Evolutionary conservation across 2,329 filamentous ascomycete genomes (phyloP).

Genomic region (Ceratocystis colombiana): DNA sequence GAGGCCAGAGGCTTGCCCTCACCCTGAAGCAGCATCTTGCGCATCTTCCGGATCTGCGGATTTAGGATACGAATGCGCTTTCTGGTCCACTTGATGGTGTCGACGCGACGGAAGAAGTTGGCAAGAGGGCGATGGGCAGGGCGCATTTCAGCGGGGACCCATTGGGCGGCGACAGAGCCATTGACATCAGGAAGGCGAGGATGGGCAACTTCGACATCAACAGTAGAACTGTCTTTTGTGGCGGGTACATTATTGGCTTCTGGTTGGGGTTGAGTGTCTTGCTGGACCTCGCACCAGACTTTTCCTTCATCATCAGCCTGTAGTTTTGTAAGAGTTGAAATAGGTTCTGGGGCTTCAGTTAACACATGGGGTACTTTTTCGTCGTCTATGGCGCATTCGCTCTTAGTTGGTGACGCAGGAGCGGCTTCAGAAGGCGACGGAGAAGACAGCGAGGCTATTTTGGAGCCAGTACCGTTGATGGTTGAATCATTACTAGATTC

Average conservation of each 20-base stretch:
- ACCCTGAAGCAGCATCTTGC: conserved; percentile 52
- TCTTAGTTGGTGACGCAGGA: background rate
- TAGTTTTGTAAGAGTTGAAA: conserved; percentile 18
- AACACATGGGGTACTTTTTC: conserved; percentile 5
- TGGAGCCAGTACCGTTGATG: conserved; percentile 36
- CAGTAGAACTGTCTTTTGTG: background rate
- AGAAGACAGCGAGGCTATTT: background rate
- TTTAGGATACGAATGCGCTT: conserved; percentile 37
- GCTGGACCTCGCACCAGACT: background rate
- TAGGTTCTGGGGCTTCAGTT: background rate
- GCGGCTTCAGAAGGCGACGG: background rate
- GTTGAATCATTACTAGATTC: conserved; percentile 49
- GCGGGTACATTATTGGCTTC: conserved; percentile 39
- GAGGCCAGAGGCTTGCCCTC: conserved; percentile 56
- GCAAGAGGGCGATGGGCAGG: conserved; percentile 61
- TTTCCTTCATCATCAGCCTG: background rate
- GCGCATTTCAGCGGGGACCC: conserved; percentile 61
- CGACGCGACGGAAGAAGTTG: conserved; percentile 75
- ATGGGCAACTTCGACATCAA: conserved; percentile 29
- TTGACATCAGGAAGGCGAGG: conserved; percentile 35
- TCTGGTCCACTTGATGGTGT: conserved; percentile 86
- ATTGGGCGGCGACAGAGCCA: conserved; percentile 56
- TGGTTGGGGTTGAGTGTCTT: background rate
- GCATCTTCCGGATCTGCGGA: conserved; percentile 50
- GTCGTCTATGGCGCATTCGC: background rate